Evolutionary conservation across 169 alveolate genomes (phyloP).

Genomic region (Plasmodium berghei): DNA sequence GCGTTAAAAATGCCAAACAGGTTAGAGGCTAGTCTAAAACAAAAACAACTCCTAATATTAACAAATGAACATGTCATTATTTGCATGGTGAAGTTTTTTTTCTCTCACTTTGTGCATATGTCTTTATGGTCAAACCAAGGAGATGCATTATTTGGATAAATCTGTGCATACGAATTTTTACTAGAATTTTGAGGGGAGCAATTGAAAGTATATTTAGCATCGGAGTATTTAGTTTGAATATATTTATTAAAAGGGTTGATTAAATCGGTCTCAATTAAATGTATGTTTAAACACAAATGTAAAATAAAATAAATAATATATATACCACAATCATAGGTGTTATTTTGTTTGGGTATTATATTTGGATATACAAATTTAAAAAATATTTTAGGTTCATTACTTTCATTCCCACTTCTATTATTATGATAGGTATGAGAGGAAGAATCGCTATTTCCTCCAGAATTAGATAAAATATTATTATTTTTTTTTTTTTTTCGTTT

Average conservation of each 20-base stretch:
- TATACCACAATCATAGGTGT: slow-evolving; percentile 81
- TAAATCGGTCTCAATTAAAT: slow-evolving; percentile 47
- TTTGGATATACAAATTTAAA: slow-evolving; percentile 70
- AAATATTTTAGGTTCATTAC: slow-evolving; percentile 30
- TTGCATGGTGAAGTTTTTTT: too few species aligned
- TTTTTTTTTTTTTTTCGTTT: neutral
- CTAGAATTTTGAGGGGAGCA: neutral
- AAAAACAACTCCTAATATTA: too few species aligned
- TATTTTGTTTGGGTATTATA: slow-evolving; percentile 77
- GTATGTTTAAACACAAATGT: slow-evolving; percentile 67
- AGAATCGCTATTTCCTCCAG: slow-evolving; percentile 19
- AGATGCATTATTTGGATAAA: neutral
- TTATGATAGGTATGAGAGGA: neutral
- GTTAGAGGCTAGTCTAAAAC: too few species aligned
- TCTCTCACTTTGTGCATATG: slow-evolving; percentile 38
- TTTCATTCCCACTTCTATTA: slow-evolving; percentile 1
- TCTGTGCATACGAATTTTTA: neutral
- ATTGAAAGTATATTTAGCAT: neutral
- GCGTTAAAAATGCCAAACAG: neutral
- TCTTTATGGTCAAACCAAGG: slow-evolving; percentile 68
- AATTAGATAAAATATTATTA: neutral
- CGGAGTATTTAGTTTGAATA: neutral
- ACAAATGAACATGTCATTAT: too few species aligned
- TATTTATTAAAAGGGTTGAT: slow-evolving; percentile 40
- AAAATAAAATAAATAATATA: slow-evolving; percentile 78